A percentile compares a stretch with the other conserved stretches of the same genome.
Conservation (phyloP, 306 rosid genomes). For the Ceratonia siliqua region DNA sequence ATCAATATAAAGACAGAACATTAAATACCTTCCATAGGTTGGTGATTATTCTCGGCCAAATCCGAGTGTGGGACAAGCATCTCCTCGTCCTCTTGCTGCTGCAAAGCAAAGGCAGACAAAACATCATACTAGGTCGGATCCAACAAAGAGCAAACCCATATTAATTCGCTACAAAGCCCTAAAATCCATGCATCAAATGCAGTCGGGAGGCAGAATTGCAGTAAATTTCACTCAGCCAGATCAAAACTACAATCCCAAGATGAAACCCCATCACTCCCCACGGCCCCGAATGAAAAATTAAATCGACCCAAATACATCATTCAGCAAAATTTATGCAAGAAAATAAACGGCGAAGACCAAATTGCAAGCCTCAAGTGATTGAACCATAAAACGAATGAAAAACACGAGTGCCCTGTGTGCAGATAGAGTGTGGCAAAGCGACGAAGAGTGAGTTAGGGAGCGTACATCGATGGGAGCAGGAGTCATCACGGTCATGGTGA, state of each 20-base stretch:
- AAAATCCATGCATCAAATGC: constrained; percentile 48
- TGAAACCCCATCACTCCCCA: constrained; percentile 6
- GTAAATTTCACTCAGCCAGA: constrained; percentile 29
- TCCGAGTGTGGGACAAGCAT: constrained; percentile 85
- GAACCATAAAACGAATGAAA: not conserved
- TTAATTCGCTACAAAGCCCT: constrained; percentile 36
- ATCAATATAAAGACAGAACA: constrained; percentile 34
- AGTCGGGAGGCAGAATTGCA: constrained; percentile 21
- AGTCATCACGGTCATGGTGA: constrained; percentile 66
- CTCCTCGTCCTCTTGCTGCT: constrained; percentile 89
- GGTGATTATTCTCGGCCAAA: constrained; percentile 77
- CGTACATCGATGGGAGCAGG: constrained; percentile 78
- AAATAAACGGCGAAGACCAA: constrained; percentile 11
- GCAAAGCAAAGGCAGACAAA: constrained; percentile 35
- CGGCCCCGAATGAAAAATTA: constrained; percentile 23
- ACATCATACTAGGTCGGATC: constrained; percentile 44
- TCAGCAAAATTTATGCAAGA: not conserved
- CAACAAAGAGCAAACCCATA: constrained; percentile 31
- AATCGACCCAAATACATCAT: constrained; percentile 23
- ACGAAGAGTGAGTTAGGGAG: constrained; percentile 9
- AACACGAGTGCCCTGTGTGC: not conserved
- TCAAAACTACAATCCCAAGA: constrained; percentile 38
- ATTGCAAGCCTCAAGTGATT: constrained; percentile 15
- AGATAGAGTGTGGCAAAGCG: constrained; percentile 24
- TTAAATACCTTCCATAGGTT: constrained; percentile 73